Percentiles rank a stretch among this genome's conserved stretches.
Conservation (phyloP, 768 basidiomycete species). For the Termitomyces sp. region DNA sequence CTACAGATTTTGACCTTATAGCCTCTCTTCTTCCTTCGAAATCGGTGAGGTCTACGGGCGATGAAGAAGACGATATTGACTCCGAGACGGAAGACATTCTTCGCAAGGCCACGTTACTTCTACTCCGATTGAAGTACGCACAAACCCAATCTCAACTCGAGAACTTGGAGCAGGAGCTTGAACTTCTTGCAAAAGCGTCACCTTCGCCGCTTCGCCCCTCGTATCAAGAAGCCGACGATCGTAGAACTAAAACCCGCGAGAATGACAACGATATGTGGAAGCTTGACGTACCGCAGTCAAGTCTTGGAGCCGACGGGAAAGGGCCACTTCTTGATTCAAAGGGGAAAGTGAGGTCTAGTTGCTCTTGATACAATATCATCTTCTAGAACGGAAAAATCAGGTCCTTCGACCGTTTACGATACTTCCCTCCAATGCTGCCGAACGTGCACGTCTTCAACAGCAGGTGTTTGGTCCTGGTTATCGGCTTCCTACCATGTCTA, state of each 20-base stretch:
- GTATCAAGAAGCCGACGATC: constrained; percentile 25
- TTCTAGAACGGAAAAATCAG: constrained; percentile 28
- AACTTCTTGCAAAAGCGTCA: constrained; percentile 57
- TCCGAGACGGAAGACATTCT: constrained; percentile 58
- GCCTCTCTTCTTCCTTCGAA: constrained; percentile 48
- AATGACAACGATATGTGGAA: constrained; percentile 62
- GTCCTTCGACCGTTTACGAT: constrained; percentile 92
- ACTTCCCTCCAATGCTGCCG: constrained; percentile 60
- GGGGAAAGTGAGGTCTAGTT: constrained; percentile 56
- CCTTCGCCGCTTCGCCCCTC: constrained; percentile 26
- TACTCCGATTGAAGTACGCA: constrained; percentile 67
- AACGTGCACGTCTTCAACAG: constrained; percentile 67
- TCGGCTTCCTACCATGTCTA: constrained; percentile 88
- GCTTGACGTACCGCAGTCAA: constrained; percentile 50
- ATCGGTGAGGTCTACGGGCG: constrained; percentile 10
- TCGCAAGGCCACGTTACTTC: constrained; percentile 61
- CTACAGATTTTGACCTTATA: constrained; percentile 59
- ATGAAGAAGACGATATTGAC: constrained; percentile 43
- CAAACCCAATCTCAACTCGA: constrained; percentile 65
- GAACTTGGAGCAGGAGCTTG: constrained; percentile 64
- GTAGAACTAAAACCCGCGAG: constrained; percentile 30
- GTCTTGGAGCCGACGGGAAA: constrained; percentile 38
- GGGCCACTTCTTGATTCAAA: constrained; percentile 67
- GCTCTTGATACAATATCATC: not conserved
- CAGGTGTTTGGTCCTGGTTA: constrained; percentile 84